A percentile compares a stretch with the other conserved stretches of the same genome.
These are phyloP conservation scores for Gnetum montanum DNA, from an alignment of 75 land plant genomes.

Conservation along the genomic window DNA sequence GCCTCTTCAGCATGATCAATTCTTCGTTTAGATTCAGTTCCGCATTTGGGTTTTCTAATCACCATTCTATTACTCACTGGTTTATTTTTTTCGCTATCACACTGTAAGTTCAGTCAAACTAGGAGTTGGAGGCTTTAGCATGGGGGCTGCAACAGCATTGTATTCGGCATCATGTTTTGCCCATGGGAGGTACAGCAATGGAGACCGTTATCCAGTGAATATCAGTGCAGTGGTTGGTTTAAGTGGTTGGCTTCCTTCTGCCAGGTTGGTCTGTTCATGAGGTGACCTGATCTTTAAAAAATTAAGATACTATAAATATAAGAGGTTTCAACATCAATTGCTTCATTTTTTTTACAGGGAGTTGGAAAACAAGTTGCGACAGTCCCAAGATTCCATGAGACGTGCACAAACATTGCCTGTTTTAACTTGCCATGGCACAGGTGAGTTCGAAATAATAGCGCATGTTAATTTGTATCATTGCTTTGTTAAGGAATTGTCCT, in stretches of 20 bases:
- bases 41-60: too few species aligned
- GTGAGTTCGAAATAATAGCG: too few species aligned
- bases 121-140: constrained; percentile 92
- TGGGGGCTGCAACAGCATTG: constrained; percentile 83
- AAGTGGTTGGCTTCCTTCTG: constrained; percentile 92
- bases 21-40: too few species aligned
- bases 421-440: constrained; percentile 69
- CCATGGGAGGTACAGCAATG: constrained; percentile 62
- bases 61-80: too few species aligned
- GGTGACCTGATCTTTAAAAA: too few species aligned
- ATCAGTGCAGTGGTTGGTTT: constrained; percentile 58
- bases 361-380: constrained; percentile 43
- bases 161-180: constrained; percentile 72
- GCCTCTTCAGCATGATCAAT: too few species aligned
- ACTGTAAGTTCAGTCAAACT: constrained; percentile 54
- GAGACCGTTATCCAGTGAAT: constrained; percentile 56
- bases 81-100: too few species aligned
- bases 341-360: constrained; percentile 27
- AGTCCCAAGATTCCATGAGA: constrained; percentile 41
- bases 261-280: constrained; percentile 43
- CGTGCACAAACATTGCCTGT: constrained; percentile 58
- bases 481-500: too few species aligned
- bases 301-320: too few species aligned
- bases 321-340: too few species aligned
- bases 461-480: background rate